Conservation (phyloP, 2,329 filamentous ascomycete genomes). For the Pseudocercospora eumusae region DNA sequence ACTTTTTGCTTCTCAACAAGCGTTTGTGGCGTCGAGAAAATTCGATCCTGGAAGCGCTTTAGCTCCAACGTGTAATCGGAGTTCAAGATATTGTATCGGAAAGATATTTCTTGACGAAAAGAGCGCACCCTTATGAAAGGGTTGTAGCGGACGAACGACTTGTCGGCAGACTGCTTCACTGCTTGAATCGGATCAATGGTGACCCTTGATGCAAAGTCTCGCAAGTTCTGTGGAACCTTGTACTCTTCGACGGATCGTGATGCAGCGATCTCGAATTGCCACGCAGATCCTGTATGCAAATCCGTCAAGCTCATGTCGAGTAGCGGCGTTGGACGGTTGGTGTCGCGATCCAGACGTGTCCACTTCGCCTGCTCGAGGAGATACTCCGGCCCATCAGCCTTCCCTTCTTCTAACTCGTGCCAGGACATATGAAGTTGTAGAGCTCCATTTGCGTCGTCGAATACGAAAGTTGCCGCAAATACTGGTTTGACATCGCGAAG, state of each 20-base stretch:
- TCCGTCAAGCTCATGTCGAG: conserved; percentile 36
- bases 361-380: conserved; percentile 28
- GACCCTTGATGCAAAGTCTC: conserved; percentile 28
- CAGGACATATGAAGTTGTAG: conserved; percentile 34
- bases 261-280: conserved; percentile 37
- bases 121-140: conserved; percentile 16
- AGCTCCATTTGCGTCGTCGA: conserved; percentile 31
- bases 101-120: conserved; percentile 33
- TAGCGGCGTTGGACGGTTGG: conserved; percentile 26
- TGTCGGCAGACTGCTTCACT: conserved; percentile 12
- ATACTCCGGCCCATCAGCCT: conserved; percentile 4
- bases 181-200: conserved; percentile 22
- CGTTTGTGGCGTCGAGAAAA: conserved; percentile 7
- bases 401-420: conserved; percentile 22
- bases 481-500: conserved; percentile 34
- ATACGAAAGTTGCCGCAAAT: conserved; percentile 37
- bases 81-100: conserved; percentile 32
- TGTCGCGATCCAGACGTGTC: conserved; percentile 34
- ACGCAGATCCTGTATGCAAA: conserved; percentile 34
- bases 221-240: conserved; percentile 21
- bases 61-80: conserved; percentile 38
- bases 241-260: conserved; percentile 25
- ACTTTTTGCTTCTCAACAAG: not conserved
- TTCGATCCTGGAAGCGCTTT: conserved; percentile 33
- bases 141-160: conserved; percentile 29